A percentile compares a stretch with the other conserved stretches of the same genome.
phyloP scores from a whole-genome alignment of 768 basidiomycete species.

The Lentinula sp. region DNA sequence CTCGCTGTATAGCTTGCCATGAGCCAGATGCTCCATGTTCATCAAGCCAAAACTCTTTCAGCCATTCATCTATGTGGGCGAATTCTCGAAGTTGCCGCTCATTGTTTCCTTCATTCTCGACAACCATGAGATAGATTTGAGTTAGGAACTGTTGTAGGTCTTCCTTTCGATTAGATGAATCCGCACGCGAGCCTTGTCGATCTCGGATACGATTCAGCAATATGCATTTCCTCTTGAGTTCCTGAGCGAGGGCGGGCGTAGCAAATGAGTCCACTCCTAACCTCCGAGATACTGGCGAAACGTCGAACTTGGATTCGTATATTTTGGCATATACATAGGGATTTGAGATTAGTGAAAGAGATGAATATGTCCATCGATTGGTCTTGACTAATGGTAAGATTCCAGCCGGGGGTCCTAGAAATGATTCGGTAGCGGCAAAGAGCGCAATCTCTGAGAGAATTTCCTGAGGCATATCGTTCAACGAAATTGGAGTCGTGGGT shows the following conservation, averaged over 20 bases:
- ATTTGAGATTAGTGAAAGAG: conserved; percentile 48
- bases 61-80: conserved; percentile 56
- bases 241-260: conserved; percentile 45
- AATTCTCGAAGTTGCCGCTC: conserved; percentile 65
- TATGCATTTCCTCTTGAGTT: conserved; percentile 58
- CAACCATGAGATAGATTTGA: conserved; percentile 69
- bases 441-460: conserved; percentile 76
- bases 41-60: conserved; percentile 63
- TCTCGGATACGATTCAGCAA: conserved; percentile 51
- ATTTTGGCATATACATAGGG: conserved; percentile 70
- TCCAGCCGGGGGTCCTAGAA: conserved; percentile 56
- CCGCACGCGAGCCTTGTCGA: conserved; percentile 30
- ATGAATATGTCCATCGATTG: conserved; percentile 40
- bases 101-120: conserved; percentile 78
- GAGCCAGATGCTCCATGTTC: conserved; percentile 50
- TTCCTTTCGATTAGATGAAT: conserved; percentile 19
- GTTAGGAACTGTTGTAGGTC: conserved; percentile 45
- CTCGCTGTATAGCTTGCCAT: conserved; percentile 28
- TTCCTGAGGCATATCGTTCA: conserved; percentile 64
- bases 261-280: conserved; percentile 34
- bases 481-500: conserved; percentile 15
- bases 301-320: conserved; percentile 65
- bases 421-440: conserved; percentile 43
- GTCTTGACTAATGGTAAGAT: conserved; percentile 51
- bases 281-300: conserved; percentile 40